Percentiles rank a stretch among this genome's conserved stretches.
Conservation (phyloP, 805 yeast species). For the Lipomyces spencermartinsiae region DNA sequence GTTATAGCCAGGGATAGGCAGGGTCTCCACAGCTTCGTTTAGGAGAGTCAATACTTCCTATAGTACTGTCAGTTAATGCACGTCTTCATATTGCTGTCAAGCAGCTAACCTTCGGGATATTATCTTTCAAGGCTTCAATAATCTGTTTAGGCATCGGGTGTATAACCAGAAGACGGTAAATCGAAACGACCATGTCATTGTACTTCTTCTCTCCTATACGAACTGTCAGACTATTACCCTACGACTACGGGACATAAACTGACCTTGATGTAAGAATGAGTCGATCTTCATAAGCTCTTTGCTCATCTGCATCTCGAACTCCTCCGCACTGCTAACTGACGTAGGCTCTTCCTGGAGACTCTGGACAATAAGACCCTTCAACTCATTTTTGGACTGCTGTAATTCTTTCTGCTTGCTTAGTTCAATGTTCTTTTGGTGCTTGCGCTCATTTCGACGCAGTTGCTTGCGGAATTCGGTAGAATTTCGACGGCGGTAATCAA, state of each 20-base stretch:
- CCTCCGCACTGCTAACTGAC: slow-evolving; percentile 23
- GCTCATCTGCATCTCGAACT: slow-evolving; percentile 30
- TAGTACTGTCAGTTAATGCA: slow-evolving; percentile 3
- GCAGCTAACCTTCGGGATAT: slow-evolving; percentile 26
- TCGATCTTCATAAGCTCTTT: slow-evolving; percentile 32
- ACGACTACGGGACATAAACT: background rate
- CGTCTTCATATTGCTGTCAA: background rate
- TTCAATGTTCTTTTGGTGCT: slow-evolving; percentile 52
- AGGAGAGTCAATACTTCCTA: slow-evolving; percentile 28
- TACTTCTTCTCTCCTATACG: slow-evolving; percentile 22
- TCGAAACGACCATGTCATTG: slow-evolving; percentile 30
- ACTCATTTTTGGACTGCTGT: slow-evolving; percentile 60
- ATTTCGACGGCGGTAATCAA: slow-evolving; percentile 90
- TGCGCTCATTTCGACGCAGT: slow-evolving; percentile 66
- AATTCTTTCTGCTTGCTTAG: slow-evolving; percentile 63
- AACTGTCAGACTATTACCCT: background rate
- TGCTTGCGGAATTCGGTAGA: slow-evolving; percentile 80
- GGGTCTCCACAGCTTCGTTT: slow-evolving; percentile 21
- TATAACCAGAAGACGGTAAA: slow-evolving; percentile 33
- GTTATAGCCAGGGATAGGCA: slow-evolving; percentile 9
- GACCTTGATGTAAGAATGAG: slow-evolving; percentile 28
- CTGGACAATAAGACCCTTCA: slow-evolving; percentile 65
- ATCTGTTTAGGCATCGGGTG: slow-evolving; percentile 37
- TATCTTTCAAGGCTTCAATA: slow-evolving; percentile 31
- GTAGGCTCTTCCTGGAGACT: slow-evolving; percentile 72